phyloP scores from a whole-genome alignment of 495 filamentous ascomycete genomes.

The Cryomyces antarcticus region DNA sequence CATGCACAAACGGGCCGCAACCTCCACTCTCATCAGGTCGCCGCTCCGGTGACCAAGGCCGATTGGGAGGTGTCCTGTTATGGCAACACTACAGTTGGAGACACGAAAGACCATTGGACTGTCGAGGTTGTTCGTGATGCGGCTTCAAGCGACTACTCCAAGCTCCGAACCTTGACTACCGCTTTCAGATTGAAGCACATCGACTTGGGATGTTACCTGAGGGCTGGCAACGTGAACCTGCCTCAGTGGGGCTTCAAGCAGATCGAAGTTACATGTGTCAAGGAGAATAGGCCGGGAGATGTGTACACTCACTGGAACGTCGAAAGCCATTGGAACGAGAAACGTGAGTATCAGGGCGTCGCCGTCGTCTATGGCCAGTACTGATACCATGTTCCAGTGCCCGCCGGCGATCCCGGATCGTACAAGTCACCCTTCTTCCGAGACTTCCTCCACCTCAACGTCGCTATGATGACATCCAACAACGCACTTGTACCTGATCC shows the following conservation, averaged over 20 bases:
- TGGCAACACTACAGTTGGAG: slow-evolving; percentile 88
- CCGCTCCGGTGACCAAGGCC: slow-evolving; percentile 73
- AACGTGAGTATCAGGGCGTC: slow-evolving; percentile 39
- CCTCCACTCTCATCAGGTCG: slow-evolving; percentile 76
- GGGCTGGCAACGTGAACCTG: slow-evolving; percentile 88
- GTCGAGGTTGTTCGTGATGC: slow-evolving; percentile 83
- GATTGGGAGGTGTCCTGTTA: slow-evolving; percentile 89
- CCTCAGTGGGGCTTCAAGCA: slow-evolving; percentile 99
- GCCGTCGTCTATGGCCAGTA: neutral
- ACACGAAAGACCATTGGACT: slow-evolving; percentile 96
- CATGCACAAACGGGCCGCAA: slow-evolving; percentile 94
- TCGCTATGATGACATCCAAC: slow-evolving; percentile 99
- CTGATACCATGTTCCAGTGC: slow-evolving; percentile 34
- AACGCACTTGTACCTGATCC: slow-evolving; percentile 95
- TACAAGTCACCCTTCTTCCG: slow-evolving; percentile 94
- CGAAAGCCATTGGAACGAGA: slow-evolving; percentile 85
- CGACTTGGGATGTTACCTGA: slow-evolving; percentile 73
- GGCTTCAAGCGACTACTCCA: slow-evolving; percentile 65
- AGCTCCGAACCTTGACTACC: slow-evolving; percentile 79
- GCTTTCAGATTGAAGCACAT: slow-evolving; percentile 77
- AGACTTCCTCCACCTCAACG: slow-evolving; percentile 94
- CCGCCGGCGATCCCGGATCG: slow-evolving; percentile 70
- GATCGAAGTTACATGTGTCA: slow-evolving; percentile 88
- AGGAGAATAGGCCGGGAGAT: slow-evolving; percentile 81
- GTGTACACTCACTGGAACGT: slow-evolving; percentile 98